These are phyloP conservation scores for Exophiala lecanii-corni DNA, from an alignment of 2,329 filamentous ascomycete species.

Conservation along the genomic window DNA sequence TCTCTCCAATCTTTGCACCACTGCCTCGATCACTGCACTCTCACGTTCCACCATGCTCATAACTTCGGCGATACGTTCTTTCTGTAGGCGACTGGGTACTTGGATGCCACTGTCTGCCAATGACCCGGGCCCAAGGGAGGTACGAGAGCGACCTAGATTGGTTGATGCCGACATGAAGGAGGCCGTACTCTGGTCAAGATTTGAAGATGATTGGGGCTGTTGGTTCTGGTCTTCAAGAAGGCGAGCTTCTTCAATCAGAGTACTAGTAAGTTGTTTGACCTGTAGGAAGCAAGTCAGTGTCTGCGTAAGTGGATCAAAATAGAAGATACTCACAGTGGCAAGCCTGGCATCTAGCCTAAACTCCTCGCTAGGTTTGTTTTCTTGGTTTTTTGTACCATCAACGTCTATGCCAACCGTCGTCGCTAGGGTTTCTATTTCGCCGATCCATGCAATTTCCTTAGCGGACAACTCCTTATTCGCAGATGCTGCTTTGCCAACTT, in stretches of 20 bases:
- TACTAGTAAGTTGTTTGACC: constrained; percentile 38
- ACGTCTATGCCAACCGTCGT: constrained; percentile 31
- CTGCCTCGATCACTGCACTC: constrained; percentile 28
- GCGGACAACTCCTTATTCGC: constrained; percentile 43
- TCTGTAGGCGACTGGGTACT: constrained; percentile 34
- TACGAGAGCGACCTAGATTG: constrained; percentile 26
- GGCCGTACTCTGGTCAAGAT: constrained; percentile 11
- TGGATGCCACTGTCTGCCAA: neutral
- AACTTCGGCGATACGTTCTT: constrained; percentile 43
- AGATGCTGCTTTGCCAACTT: constrained; percentile 33
- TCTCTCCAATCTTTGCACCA: constrained; percentile 22
- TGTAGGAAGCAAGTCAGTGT: constrained; percentile 25
- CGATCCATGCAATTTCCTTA: constrained; percentile 43
- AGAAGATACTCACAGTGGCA: constrained; percentile 34
- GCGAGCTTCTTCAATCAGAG: constrained; percentile 36
- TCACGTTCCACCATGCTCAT: constrained; percentile 49
- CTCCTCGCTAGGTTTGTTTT: constrained; percentile 21
- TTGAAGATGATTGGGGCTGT: constrained; percentile 12
- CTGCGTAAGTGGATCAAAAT: neutral
- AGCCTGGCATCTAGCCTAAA: constrained; percentile 33
- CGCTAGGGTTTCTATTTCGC: constrained; percentile 39
- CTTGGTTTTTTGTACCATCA: constrained; percentile 20
- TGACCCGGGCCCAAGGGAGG: constrained; percentile 2
- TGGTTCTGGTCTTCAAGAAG: constrained; percentile 29
- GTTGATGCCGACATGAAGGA: constrained; percentile 23